Conservation (phyloP, 306 rosid species). For the Vigna nakashimae region DNA sequence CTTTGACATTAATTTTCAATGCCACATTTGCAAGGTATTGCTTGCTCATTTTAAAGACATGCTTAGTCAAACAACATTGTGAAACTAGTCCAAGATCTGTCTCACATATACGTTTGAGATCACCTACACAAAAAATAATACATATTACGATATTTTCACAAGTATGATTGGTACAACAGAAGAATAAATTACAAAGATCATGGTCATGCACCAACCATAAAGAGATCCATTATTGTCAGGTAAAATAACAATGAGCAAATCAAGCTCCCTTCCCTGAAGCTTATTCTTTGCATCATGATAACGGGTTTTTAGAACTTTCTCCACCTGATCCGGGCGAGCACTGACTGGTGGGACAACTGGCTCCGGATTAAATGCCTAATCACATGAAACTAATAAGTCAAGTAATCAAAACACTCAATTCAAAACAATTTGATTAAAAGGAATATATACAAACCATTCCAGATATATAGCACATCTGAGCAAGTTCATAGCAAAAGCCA, state of each 20-base stretch:
- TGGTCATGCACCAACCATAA: conserved; percentile 61
- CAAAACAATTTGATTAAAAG: background rate
- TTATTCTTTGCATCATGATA: conserved; percentile 79
- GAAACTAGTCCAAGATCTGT: conserved; percentile 96
- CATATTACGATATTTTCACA: background rate
- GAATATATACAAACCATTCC: conserved; percentile 76
- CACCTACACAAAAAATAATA: conserved; percentile 64
- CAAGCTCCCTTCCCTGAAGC: conserved; percentile 74
- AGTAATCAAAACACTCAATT: background rate
- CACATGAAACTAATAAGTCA: background rate
- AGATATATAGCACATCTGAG: conserved; percentile 86
- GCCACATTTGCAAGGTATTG: conserved; percentile 96
- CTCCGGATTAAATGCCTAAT: conserved; percentile 73
- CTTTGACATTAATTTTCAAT: conserved; percentile 90
- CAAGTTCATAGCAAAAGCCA: conserved; percentile 83
- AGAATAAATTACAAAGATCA: background rate
- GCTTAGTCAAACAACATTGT: conserved; percentile 91
- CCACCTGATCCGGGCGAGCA: conserved; percentile 94
- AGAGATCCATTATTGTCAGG: conserved; percentile 97
- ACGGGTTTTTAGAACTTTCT: conserved; percentile 73
- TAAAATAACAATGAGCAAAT: conserved; percentile 84
- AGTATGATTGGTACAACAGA: background rate
- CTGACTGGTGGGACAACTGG: conserved; percentile 71
- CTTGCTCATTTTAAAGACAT: conserved; percentile 85
- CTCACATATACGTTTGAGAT: conserved; percentile 89